phyloP scores from a whole-genome alignment of 2,329 filamentous ascomycete species.

The Monosporascus sp. region DNA sequence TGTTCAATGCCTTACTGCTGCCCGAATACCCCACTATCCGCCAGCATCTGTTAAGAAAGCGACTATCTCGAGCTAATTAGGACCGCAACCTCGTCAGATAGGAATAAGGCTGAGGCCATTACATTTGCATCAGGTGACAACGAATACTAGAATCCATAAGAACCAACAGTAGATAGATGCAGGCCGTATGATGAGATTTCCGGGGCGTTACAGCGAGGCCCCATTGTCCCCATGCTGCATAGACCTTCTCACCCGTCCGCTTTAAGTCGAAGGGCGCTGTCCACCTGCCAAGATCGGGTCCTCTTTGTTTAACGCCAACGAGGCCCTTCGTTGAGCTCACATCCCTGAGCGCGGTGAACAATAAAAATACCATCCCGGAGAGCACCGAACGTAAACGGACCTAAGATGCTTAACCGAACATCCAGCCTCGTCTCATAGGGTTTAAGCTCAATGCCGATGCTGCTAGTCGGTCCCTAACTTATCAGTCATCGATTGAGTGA shows the following conservation, averaged over 20 bases:
- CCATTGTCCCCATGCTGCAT: neutral
- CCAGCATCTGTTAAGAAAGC: no score
- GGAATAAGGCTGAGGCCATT: neutral
- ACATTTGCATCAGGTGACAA: neutral
- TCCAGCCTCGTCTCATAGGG: no score
- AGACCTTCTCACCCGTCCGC: neutral
- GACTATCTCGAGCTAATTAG: no score
- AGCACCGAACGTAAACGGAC: no score
- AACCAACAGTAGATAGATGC: neutral
- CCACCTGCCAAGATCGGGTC: neutral
- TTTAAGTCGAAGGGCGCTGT: neutral
- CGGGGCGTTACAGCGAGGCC: neutral
- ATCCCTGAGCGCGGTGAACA: neutral
- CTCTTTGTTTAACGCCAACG: neutral
- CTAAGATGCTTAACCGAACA: no score
- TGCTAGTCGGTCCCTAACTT: no score
- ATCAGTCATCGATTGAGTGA: neutral
- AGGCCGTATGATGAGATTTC: neutral
- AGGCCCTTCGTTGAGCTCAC: neutral
- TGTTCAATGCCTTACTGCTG: no score
- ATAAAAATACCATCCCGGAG: no score
- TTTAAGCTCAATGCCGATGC: no score
- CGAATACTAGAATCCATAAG: neutral
- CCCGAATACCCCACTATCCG: no score
- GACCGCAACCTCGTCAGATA: no score